A percentile compares a stretch with the other conserved stretches of the same genome.
Conservation (phyloP, 2,329 filamentous ascomycete genomes). For the Venturia effusa region DNA sequence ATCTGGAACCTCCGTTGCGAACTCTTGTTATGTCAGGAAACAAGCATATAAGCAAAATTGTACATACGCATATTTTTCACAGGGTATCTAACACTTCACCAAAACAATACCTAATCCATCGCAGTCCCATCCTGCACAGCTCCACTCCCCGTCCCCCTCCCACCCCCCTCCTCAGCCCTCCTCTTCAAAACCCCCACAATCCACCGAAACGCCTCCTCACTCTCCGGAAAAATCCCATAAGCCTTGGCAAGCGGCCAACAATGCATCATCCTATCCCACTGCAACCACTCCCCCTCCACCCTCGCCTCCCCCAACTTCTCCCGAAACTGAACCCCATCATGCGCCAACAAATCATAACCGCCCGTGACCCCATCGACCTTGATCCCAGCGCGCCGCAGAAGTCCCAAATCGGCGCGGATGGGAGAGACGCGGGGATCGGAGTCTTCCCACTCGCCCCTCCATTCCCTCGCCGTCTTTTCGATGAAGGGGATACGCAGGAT, state of each 20-base stretch:
- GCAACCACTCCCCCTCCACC: constrained; percentile 43
- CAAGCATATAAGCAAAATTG: background rate
- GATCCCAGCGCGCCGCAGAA: constrained; percentile 30
- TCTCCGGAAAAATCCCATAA: constrained; percentile 8
- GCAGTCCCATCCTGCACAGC: background rate
- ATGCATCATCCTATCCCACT: constrained; percentile 52
- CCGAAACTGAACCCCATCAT: constrained; percentile 40
- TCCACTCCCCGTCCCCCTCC: background rate
- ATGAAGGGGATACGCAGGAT: constrained; percentile 34
- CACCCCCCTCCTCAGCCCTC: background rate
- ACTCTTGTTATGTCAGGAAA: background rate
- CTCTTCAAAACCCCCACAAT: constrained; percentile 8
- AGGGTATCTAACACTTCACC: background rate
- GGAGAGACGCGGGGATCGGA: constrained; percentile 40
- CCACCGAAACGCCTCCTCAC: constrained; percentile 6
- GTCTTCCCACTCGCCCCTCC: constrained; percentile 30
- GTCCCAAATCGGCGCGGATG: constrained; percentile 28
- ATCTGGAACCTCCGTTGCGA: too few species aligned
- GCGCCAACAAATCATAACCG: constrained; percentile 41
- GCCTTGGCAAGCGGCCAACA: constrained; percentile 40
- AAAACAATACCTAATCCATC: background rate
- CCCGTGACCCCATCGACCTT: constrained; percentile 42
- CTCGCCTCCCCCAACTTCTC: constrained; percentile 33
- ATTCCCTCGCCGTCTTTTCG: constrained; percentile 30
- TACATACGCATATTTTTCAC: background rate